These are phyloP conservation scores for Tolypocladium inflatum DNA, from an alignment of 2,329 filamentous ascomycete genomes.

Conservation along the genomic window DNA sequence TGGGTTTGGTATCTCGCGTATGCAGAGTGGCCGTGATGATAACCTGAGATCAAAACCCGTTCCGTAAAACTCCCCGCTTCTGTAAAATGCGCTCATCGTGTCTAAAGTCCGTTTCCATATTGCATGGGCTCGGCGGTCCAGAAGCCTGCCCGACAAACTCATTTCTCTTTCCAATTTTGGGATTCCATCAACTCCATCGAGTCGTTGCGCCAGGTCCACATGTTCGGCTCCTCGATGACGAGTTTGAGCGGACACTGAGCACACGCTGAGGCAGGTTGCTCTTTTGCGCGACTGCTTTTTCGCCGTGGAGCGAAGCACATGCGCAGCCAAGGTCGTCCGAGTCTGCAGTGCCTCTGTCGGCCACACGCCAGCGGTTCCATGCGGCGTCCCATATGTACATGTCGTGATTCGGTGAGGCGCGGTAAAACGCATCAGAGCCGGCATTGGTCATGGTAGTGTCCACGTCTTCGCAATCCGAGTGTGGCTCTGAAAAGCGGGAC, in stretches of 20 bases:
- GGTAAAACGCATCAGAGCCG: conserved; percentile 1
- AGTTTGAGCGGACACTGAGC: neutral
- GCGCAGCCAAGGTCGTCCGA: neutral
- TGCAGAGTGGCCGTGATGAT: neutral
- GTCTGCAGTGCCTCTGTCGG: neutral
- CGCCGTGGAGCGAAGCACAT: neutral
- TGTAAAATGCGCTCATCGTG: neutral
- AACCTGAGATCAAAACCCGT: neutral
- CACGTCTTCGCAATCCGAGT: neutral
- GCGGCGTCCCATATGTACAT: conserved; percentile 47
- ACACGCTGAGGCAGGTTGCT: neutral
- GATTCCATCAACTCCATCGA: neutral
- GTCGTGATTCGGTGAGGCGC: conserved; percentile 25
- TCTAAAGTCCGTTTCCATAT: neutral
- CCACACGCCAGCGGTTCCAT: conserved; percentile 3
- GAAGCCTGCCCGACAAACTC: neutral
- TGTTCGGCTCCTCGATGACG: neutral
- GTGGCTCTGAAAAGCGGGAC: neutral
- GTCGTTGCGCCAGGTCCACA: neutral
- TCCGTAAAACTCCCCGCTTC: neutral
- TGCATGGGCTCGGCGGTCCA: neutral
- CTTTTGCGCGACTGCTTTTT: neutral
- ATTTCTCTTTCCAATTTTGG: neutral
- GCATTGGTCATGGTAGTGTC: neutral
- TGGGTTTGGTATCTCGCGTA: neutral